These are phyloP conservation scores for Podila minutissima DNA, from an alignment of 192 early-diverging fungal genomes.

Conservation along the genomic window DNA sequence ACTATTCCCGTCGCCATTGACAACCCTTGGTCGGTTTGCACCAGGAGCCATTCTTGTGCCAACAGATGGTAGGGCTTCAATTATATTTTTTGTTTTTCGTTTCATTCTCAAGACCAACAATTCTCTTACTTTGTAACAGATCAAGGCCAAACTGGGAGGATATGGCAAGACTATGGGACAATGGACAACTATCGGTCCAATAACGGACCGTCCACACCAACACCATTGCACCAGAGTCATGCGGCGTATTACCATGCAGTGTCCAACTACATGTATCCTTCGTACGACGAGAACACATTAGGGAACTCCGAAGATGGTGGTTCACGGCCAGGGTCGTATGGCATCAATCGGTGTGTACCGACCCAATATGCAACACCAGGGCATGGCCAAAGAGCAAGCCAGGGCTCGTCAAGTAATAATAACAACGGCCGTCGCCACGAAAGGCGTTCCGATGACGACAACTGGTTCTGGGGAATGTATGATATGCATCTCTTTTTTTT, in stretches of 20 bases:
- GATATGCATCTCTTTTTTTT: background rate
- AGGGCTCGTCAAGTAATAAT: background rate
- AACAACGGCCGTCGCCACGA: background rate
- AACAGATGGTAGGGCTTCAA: constrained; percentile 12
- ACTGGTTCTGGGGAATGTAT: constrained; percentile 42
- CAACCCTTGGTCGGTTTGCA: constrained; percentile 33
- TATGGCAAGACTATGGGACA: constrained; percentile 41
- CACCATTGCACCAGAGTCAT: constrained; percentile 37
- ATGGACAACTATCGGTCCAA: constrained; percentile 9
- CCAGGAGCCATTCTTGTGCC: constrained; percentile 8
- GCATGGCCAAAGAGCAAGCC: constrained; percentile 7
- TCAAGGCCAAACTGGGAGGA: constrained; percentile 19
- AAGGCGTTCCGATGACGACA: constrained; percentile 10
- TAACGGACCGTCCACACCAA: background rate
- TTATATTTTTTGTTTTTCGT: too few species aligned
- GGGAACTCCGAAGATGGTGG: constrained; percentile 3
- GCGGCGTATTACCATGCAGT: constrained; percentile 49
- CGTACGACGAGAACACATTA: constrained; percentile 6
- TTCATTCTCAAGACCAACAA: background rate
- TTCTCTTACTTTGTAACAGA: background rate
- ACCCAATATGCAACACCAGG: constrained; percentile 19
- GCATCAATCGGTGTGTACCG: constrained; percentile 1
- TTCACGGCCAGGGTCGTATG: background rate
- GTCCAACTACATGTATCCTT: constrained; percentile 38
- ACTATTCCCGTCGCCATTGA: constrained; percentile 43